Evolutionary conservation across 176 grass and related monocot species (phyloP).

Genomic region (Hordeum marinum): DNA sequence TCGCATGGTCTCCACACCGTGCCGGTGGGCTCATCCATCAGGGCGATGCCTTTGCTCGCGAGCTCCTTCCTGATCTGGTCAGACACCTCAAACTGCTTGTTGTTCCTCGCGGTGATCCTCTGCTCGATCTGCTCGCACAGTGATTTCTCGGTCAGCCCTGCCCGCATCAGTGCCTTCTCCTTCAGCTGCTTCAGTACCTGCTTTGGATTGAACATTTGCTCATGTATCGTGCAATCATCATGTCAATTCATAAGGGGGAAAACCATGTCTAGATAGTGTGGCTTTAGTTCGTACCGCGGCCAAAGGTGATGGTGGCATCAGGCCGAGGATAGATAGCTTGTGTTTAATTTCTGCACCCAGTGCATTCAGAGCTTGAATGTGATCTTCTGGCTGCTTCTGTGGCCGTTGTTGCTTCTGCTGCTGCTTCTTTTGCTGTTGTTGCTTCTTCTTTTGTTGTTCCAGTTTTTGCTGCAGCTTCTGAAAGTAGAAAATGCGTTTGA

Average conservation of each 20-base stretch:
- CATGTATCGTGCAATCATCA: neutral
- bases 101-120: conserved; percentile 30
- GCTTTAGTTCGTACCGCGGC: conserved; percentile 37
- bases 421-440: conserved; percentile 51
- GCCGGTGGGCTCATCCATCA: conserved; percentile 80
- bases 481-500: conserved; percentile 13
- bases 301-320: conserved; percentile 54
- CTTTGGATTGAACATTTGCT: neutral
- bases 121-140: conserved; percentile 34
- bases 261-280: neutral
- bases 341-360: conserved; percentile 57
- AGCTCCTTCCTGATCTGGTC: conserved; percentile 56
- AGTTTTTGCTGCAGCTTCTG: conserved; percentile 44
- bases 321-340: conserved; percentile 56
- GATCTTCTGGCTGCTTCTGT: conserved; percentile 47
- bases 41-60: conserved; percentile 48
- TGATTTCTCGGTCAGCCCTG: conserved; percentile 36
- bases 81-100: conserved; percentile 42
- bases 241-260: neutral
- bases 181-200: conserved; percentile 30
- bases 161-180: conserved; percentile 42
- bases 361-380: conserved; percentile 58
- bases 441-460: conserved; percentile 47
- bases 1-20: conserved; percentile 80
- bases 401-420: conserved; percentile 48